phyloP scores from a whole-genome alignment of 352 stramenopile genomes.

The Albugo laibachii region DNA sequence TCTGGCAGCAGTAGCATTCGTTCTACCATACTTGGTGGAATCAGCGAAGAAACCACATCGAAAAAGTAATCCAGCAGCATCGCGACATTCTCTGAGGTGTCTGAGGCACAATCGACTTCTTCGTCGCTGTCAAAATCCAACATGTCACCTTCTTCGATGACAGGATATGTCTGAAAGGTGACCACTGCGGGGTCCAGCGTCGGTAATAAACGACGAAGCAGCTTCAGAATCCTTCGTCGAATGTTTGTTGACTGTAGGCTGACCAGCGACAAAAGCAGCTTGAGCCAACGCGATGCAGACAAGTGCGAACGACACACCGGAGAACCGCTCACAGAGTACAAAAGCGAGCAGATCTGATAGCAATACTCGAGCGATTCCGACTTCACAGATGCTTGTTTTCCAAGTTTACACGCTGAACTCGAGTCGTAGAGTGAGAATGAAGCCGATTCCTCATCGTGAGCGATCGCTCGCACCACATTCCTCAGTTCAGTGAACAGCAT shows the following conservation, averaged over 20 bases:
- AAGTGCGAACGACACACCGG: slow-evolving; percentile 61
- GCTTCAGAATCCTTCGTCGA: slow-evolving; percentile 60
- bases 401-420: not conserved
- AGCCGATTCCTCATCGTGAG: slow-evolving; percentile 14
- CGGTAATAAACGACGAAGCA: slow-evolving; percentile 60
- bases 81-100: slow-evolving; percentile 23
- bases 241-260: slow-evolving; percentile 51
- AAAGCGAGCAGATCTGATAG: slow-evolving; percentile 74
- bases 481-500: slow-evolving; percentile 82
- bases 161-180: slow-evolving; percentile 13
- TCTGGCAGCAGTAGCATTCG: too few species aligned
- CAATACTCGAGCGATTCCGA: slow-evolving; percentile 70
- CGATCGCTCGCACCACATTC: slow-evolving; percentile 24
- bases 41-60: slow-evolving; percentile 44
- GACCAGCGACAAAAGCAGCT: slow-evolving; percentile 61
- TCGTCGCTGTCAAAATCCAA: slow-evolving; percentile 67
- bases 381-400: slow-evolving; percentile 6
- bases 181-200: slow-evolving; percentile 43
- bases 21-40: slow-evolving; percentile 34
- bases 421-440: not conserved
- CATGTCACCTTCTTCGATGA: too few species aligned
- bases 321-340: slow-evolving; percentile 76
- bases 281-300: slow-evolving; percentile 65
- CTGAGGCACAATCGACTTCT: slow-evolving; percentile 31
- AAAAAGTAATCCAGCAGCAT: slow-evolving; percentile 61